phyloP scores from a whole-genome alignment of 306 rosid genomes.

The Vicia sativa region DNA sequence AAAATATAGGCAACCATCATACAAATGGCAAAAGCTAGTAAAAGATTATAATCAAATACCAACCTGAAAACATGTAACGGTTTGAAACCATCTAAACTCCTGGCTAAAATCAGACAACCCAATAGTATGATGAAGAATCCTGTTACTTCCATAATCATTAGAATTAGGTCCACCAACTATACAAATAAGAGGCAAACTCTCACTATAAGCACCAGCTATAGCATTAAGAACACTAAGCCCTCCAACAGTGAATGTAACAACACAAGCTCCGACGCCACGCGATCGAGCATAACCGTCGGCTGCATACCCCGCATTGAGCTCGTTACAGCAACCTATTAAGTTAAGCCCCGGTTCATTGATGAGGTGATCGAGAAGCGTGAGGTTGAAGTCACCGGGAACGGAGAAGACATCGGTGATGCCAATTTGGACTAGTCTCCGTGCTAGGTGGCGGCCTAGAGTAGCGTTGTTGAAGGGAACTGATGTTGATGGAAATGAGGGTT shows the following conservation, averaged over 20 bases:
- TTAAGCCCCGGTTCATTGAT: conserved; percentile 70
- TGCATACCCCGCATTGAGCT: conserved; percentile 91
- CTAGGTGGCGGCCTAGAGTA: conserved; percentile 85
- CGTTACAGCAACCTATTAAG: conserved; percentile 82
- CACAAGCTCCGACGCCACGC: conserved; percentile 93
- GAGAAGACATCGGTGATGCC: conserved; percentile 86
- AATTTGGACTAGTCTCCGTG: conserved; percentile 72
- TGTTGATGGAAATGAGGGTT: conserved; percentile 13
- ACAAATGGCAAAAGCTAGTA: too few relatives aligned
- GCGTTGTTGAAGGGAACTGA: conserved; percentile 43
- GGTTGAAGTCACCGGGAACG: conserved; percentile 94
- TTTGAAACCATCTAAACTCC: conserved; percentile 81
- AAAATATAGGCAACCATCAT: not conserved
- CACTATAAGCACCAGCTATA: conserved; percentile 89
- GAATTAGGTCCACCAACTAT: conserved; percentile 93
- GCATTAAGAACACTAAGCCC: conserved; percentile 86
- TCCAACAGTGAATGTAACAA: conserved; percentile 81
- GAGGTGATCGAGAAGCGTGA: conserved; percentile 78
- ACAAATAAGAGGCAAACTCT: conserved; percentile 78
- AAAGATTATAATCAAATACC: not conserved
- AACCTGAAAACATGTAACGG: conserved; percentile 89
- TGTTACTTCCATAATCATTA: conserved; percentile 72
- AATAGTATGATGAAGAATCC: conserved; percentile 87
- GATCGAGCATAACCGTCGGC: conserved; percentile 90
- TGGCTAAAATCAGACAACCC: conserved; percentile 86